Evolutionary conservation across 768 basidiomycete species (phyloP), one percentile per base, ranked within the genome.

Genomic region (Ramaria rubella): DNA sequence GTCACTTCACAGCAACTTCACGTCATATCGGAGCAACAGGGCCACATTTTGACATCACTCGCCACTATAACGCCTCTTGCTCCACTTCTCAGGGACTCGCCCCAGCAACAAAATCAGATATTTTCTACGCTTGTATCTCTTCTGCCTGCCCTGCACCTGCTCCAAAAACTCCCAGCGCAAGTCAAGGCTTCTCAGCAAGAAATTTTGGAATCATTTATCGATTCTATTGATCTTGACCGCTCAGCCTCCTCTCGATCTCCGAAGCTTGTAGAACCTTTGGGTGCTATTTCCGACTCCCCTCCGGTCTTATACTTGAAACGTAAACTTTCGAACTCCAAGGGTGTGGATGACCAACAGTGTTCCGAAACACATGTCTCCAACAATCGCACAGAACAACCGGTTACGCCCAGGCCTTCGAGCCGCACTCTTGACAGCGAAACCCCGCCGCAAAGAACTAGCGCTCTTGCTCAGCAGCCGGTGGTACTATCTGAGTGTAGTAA

Each of bases 11-110:
- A 56, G 55, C 43, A 45, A 11, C 70, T 87, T 50, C 83, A 83
- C 59, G 75, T 75, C 2, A 66, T 87, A 23, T 82, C 85, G 50
- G 78, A 81, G 21, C 85, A 86, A 60, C 83, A 86, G 64, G 73
- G 70, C 19, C 73, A 76, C 12, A 75, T 86, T 0, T 65, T 87
- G 2, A 65, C 79, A 23, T 71, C 80, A 11, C 68, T 89, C 1
- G 59, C 79, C 0, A 83, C 87, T 6, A 67, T 89, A 15, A 67
- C 85, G 2, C 84, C 86, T 26, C 69, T 85, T n/a, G 43, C 33
- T 6, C 19, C 55, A 11, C 45, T 48, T 31, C 30, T 56, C 9
- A 34, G 43, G 23, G 55, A 56, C 31, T 34, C 46, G 4, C 44
- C 55, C 29, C 24, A 56, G 5, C 55, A 56, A 49, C 46, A 45